A percentile compares a stretch with the other conserved stretches of the same genome.
phyloP scores from a whole-genome alignment of 2,329 filamentous ascomycete genomes.

The Talaromyces rugulosus region DNA sequence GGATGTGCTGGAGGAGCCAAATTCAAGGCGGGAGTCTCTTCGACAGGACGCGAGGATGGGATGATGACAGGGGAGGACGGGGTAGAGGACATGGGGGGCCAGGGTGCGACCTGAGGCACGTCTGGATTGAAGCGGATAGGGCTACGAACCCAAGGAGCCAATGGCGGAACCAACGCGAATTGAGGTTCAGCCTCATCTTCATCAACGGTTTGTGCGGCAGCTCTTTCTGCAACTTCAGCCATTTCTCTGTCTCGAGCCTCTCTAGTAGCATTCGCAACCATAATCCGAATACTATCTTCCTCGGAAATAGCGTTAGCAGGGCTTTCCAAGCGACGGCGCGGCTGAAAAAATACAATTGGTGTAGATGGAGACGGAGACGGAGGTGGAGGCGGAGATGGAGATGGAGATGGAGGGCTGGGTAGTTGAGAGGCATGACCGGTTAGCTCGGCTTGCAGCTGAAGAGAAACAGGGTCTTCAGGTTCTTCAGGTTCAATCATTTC shows the following conservation, averaged over 20 bases:
- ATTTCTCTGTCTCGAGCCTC: neutral
- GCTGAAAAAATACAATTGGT: neutral
- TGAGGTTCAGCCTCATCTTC: neutral
- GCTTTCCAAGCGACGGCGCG: neutral
- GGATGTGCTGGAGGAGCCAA: neutral
- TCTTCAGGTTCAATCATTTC: neutral
- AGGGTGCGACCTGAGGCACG: neutral
- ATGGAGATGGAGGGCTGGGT: neutral
- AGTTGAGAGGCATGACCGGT: neutral
- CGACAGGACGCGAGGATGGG: neutral
- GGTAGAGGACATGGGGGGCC: neutral
- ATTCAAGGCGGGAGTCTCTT: neutral
- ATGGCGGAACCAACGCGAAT: neutral
- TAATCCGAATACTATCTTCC: neutral
- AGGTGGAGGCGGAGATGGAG: neutral
- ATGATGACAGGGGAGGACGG: neutral
- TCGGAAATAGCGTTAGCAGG: constrained; percentile 4
- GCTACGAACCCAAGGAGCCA: neutral
- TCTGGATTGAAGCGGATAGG: neutral
- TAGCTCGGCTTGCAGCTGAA: constrained; percentile 11
- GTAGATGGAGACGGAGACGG: neutral
- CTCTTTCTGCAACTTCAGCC: neutral
- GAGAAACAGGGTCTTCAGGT: neutral
- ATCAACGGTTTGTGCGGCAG: neutral
- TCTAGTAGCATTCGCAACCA: neutral